Evolutionary conservation across 1,284 basidiomycete species (phyloP), one percentile per base, ranked within the genome.

Genomic region (Rugosomyces carneus): DNA sequence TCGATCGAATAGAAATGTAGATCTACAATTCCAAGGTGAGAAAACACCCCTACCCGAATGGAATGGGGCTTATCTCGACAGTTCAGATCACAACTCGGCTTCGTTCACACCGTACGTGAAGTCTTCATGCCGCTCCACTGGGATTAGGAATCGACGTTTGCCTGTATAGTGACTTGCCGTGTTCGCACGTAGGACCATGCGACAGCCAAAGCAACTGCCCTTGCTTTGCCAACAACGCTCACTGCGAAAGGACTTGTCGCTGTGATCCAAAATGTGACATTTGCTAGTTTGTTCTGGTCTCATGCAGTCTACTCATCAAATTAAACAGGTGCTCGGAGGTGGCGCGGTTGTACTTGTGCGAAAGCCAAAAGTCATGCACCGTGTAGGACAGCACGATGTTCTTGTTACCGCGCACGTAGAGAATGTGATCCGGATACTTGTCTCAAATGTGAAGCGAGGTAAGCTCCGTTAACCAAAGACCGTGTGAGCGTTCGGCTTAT

Each of bases 381-480:
- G 1, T 64, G 61, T 40, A 47, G 54, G 11, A 68, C 63, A 1
- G 49, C 57, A 3, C 57, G 60, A 9, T 81, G 78, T 52, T 66
- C 70, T 0, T 81, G 79, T 53, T 65, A 59, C 39, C 49, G 49
- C 2, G 65, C 67, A 0, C 56, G 64, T 20, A 60, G 75, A n/a
- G 78, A 80, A 54, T 81, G 79, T 51, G 76, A 78, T 53, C 73
- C 76, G 0, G 71, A 72, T 16, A 37, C 76, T 8, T 80, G 78
- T 52, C 1, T 53, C 0, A 59, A 57, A 9, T 78, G 75, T 47
- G 58, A 63, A 37, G 56, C 61, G 36, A 68, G 57, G 70, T 69
- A 43, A 38, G 64, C n/a, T 34, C 10, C 31, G 11, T 9, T 9
- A 29, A 29, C 10, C 9, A n/a, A 29, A 10, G 8, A n/a, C 3